Evolutionary conservation across 2,329 filamentous ascomycete genomes (phyloP).

Genomic region (Leptographium radiaticola): DNA sequence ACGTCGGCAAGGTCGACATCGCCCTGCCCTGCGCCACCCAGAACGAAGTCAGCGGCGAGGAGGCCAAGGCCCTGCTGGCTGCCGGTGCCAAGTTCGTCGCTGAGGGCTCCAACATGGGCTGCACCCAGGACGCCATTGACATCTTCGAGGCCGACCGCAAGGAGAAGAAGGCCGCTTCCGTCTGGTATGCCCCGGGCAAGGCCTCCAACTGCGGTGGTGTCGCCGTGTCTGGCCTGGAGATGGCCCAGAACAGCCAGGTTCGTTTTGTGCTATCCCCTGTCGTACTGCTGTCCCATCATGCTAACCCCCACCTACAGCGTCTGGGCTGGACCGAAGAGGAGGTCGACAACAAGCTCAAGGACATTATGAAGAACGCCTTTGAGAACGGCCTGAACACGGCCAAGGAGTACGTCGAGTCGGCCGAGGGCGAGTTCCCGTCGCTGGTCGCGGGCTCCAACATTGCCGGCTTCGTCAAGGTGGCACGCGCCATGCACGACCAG

Average conservation of each 20-base stretch:
- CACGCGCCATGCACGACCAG: slow-evolving; percentile 86
- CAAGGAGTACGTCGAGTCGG: slow-evolving; percentile 69
- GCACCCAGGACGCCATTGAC: slow-evolving; percentile 89
- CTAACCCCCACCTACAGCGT: slow-evolving; percentile 26
- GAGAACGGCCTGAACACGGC: slow-evolving; percentile 78
- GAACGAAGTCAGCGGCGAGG: slow-evolving; percentile 90
- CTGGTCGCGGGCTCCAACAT: slow-evolving; percentile 93
- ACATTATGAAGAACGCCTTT: slow-evolving; percentile 92
- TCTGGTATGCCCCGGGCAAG: slow-evolving; percentile 97
- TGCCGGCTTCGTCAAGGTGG: slow-evolving; percentile 95
- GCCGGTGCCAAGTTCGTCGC: slow-evolving; percentile 75
- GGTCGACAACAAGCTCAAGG: slow-evolving; percentile 81
- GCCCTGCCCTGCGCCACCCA: slow-evolving; percentile 90
- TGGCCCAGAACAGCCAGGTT: slow-evolving; percentile 84
- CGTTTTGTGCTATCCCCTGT: too few species aligned
- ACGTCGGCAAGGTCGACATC: slow-evolving; percentile 81
- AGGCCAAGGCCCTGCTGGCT: slow-evolving; percentile 69
- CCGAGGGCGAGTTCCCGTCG: slow-evolving; percentile 75
- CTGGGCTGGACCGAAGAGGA: slow-evolving; percentile 78
- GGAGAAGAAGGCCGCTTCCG: slow-evolving; percentile 50
- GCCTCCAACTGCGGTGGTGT: slow-evolving; percentile 96
- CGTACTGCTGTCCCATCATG: too few species aligned
- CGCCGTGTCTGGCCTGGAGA: slow-evolving; percentile 92
- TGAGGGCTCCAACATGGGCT: slow-evolving; percentile 98
- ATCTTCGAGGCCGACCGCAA: slow-evolving; percentile 71